Percentiles rank a stretch among this genome's conserved stretches.
These are phyloP conservation scores for Schizothecium vesticola DNA, from an alignment of 495 filamentous ascomycete species.

Conservation along the genomic window DNA sequence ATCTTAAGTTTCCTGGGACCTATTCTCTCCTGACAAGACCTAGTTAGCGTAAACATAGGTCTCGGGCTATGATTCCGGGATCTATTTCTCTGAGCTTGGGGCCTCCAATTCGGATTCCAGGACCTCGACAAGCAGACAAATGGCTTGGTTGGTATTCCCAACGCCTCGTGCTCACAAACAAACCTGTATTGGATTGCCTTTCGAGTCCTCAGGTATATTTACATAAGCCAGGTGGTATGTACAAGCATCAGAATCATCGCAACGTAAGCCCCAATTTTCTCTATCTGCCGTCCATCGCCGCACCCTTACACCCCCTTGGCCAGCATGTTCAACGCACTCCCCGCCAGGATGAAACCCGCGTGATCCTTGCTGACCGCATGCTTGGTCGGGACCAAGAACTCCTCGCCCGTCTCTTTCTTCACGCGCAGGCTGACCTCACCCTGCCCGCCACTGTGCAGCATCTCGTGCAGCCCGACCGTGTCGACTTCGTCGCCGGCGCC, in stretches of 20 bases:
- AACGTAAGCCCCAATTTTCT: neutral
- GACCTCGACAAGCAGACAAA: too few relatives aligned
- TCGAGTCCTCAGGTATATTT: neutral
- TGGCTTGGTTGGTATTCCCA: too few relatives aligned
- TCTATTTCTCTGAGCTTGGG: too few relatives aligned
- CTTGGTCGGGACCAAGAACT: constrained; percentile 55
- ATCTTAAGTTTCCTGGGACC: too few relatives aligned
- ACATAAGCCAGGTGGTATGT: neutral
- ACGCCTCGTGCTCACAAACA: too few relatives aligned
- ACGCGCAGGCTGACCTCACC: constrained; percentile 69
- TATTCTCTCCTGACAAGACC: too few relatives aligned
- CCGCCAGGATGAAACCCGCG: constrained; percentile 83
- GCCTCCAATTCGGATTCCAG: too few relatives aligned
- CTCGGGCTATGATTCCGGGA: too few relatives aligned
- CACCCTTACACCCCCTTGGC: constrained; percentile 40
- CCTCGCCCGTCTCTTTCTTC: constrained; percentile 56
- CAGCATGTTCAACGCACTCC: constrained; percentile 87
- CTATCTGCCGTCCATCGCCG: neutral
- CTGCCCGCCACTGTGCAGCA: constrained; percentile 69
- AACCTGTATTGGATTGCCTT: neutral
- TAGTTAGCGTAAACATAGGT: too few relatives aligned
- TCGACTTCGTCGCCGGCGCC: constrained; percentile 73
- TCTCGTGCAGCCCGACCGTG: constrained; percentile 77
- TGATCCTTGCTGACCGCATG: constrained; percentile 86
- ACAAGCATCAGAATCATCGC: neutral